Conservation (phyloP, 306 rosid species). For the Dryas octopetala region DNA sequence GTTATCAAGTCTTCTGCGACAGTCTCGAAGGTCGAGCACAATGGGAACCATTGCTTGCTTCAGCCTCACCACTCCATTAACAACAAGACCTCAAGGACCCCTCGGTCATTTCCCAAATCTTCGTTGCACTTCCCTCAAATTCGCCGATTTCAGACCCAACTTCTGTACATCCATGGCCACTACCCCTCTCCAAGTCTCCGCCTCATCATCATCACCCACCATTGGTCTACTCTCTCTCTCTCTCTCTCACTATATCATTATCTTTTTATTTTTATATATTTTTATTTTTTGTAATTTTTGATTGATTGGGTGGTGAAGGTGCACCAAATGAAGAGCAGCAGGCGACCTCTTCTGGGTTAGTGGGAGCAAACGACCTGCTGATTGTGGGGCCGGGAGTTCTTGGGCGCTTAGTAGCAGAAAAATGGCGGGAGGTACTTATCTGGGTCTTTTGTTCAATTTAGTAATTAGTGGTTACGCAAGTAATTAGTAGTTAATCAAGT, state of each 20-base stretch:
- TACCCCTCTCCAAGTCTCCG: constrained; percentile 42
- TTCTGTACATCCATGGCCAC: constrained; percentile 52
- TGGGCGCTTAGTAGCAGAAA: constrained; percentile 81
- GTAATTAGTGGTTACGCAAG: not conserved
- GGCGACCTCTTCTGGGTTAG: constrained; percentile 36
- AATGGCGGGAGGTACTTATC: constrained; percentile 72
- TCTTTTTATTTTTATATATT: not conserved
- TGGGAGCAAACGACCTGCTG: constrained; percentile 62
- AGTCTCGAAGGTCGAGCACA: not conserved
- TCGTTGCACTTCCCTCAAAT: not conserved
- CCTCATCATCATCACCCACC: constrained; percentile 29
- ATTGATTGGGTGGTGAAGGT: constrained; percentile 32
- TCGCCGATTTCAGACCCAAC: constrained; percentile 20
- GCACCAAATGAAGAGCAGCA: constrained; percentile 45
- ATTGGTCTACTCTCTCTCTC: constrained; percentile 21
- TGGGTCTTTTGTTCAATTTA: not conserved
- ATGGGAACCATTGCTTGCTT: constrained; percentile 48
- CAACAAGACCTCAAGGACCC: constrained; percentile 22
- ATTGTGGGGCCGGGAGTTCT: constrained; percentile 95
- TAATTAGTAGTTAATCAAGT: not conserved
- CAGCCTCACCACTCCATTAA: constrained; percentile 18
- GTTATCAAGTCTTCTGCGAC: not conserved
- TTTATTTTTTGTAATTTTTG: not conserved
- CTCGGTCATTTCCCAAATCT: constrained; percentile 17
- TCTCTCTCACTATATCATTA: not conserved